Evolutionary conservation across 2,329 filamentous ascomycete genomes (phyloP).

Genomic region (Fusarium marasasianum): DNA sequence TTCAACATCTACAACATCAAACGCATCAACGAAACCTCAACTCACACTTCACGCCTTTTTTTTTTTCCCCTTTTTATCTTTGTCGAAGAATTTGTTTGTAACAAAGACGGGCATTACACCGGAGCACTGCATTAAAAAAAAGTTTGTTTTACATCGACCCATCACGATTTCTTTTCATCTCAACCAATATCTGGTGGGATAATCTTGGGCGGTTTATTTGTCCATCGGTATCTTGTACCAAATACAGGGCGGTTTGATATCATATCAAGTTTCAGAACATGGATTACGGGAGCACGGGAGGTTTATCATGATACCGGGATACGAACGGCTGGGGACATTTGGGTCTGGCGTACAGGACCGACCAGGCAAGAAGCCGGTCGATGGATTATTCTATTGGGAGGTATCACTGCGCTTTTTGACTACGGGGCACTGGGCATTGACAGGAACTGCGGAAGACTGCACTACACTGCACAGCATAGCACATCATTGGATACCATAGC

Average conservation of each 20-base stretch:
- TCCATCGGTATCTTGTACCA: slow-evolving; percentile 45
- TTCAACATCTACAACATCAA: slow-evolving; percentile 37
- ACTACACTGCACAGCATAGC: slow-evolving; percentile 41
- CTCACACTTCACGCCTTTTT: slow-evolving; percentile 36
- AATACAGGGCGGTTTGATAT: slow-evolving; percentile 45
- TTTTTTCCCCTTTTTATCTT: slow-evolving; percentile 9
- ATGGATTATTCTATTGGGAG: slow-evolving; percentile 36
- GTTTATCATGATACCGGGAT: slow-evolving; percentile 46
- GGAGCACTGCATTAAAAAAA: slow-evolving; percentile 62
- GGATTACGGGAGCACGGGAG: slow-evolving; percentile 47
- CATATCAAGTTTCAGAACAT: slow-evolving; percentile 48
- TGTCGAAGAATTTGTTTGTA: slow-evolving; percentile 51
- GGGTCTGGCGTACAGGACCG: slow-evolving; percentile 41
- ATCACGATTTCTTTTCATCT: slow-evolving; percentile 35
- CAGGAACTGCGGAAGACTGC: slow-evolving; percentile 44
- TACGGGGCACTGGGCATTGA: slow-evolving; percentile 32
- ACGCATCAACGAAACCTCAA: slow-evolving; percentile 29
- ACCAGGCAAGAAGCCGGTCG: slow-evolving; percentile 40
- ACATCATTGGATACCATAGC: slow-evolving; percentile 43
- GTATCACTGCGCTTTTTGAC: slow-evolving; percentile 38
- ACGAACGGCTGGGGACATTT: slow-evolving; percentile 40
- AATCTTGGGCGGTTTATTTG: slow-evolving; percentile 37
- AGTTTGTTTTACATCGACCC: slow-evolving; percentile 41
- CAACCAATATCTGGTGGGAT: slow-evolving; percentile 31
- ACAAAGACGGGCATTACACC: slow-evolving; percentile 57